Evolutionary conservation across 345 rosid species (phyloP).

Genomic region (Eucalyptus brandiana): DNA sequence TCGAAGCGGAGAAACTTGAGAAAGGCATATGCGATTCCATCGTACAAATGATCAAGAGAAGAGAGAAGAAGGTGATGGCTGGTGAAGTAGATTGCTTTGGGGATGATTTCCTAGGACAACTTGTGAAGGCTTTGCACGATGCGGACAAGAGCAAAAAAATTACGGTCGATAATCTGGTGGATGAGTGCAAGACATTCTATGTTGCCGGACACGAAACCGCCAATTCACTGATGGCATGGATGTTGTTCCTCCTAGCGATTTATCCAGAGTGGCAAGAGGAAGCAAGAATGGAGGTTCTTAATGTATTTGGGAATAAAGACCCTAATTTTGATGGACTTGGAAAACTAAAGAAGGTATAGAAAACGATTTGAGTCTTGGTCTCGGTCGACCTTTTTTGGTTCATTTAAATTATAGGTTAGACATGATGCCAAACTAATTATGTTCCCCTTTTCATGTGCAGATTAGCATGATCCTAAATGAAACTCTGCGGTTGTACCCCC

Average conservation of each 20-base stretch:
- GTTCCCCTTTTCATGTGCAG: not conserved
- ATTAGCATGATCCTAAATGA: conserved; percentile 13
- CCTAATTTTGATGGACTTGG: conserved; percentile 10
- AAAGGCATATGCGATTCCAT: not conserved
- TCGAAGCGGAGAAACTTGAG: not conserved
- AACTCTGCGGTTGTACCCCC: conserved; percentile 20
- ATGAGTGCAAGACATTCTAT: conserved; percentile 35
- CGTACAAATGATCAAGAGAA: not conserved
- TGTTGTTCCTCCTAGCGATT: conserved; percentile 17
- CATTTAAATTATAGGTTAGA: not conserved
- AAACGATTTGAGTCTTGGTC: not conserved
- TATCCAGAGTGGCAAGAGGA: conserved; percentile 28
- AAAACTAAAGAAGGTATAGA: conserved; percentile 21
- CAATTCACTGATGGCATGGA: conserved; percentile 16
- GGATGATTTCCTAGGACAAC: conserved; percentile 14
- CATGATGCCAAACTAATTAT: not conserved
- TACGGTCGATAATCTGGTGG: not conserved
- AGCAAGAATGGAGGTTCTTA: conserved; percentile 17
- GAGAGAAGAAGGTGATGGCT: not conserved
- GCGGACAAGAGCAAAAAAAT: not conserved
- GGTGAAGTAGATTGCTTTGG: not conserved
- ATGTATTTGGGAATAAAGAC: conserved; percentile 9
- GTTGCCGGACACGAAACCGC: conserved; percentile 23
- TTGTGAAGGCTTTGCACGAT: conserved; percentile 5
- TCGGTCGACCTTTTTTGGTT: not conserved